Evolutionary conservation across 2,329 filamentous ascomycete genomes (phyloP), one percentile per base, ranked within the genome.

Genomic region (Phialocephala sp.): DNA sequence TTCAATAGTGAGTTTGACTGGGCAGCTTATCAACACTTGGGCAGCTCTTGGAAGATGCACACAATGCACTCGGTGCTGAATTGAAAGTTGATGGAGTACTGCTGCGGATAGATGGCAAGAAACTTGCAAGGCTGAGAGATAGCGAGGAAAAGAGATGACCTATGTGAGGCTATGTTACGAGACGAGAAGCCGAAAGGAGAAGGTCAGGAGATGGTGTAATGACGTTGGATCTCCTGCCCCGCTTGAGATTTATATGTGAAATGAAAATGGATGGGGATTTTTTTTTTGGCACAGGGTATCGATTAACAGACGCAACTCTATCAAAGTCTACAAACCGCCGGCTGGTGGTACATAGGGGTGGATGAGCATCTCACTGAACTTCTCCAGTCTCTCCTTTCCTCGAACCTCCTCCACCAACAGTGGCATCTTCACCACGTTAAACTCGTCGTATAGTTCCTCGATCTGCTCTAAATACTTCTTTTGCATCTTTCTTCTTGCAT

Each of bases 381-480:
- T 92, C 80, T 96, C 93, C 72, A 99, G 82, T 80, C 89, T 94
- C 76, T 98, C 94, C 84, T 96, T 97, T 54, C 95, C 95, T 74
- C 95, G 85, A 11, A 99, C 94, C 82, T 99, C 95, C 79, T 99
- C 94, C 1, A 97, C 92, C 66, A 99, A 81, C 75, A 99, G 80
- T 43, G 95, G 95, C 94, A 99, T 98, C 84, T 94, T 94, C 72
- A 99, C 94, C 45, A 99, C 94, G 77, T 99, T 97, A 83, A 99
- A 99, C 79, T 99, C 95, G 76, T 97, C 94, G 78, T 99, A 99
- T 66, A 99, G 82, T 82, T 99, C 95, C 80, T 97, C 94, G 75
- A 98, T 98, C 84, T 99, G 94, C 77, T 98, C 94, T 52, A 99
- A 85, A 77, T 99, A 99, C 83, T 99, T 99, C 84, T 93, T 95